These are phyloP conservation scores for Fereydounia khargensis DNA, from an alignment of 1,284 basidiomycete genomes.

Conservation along the genomic window DNA sequence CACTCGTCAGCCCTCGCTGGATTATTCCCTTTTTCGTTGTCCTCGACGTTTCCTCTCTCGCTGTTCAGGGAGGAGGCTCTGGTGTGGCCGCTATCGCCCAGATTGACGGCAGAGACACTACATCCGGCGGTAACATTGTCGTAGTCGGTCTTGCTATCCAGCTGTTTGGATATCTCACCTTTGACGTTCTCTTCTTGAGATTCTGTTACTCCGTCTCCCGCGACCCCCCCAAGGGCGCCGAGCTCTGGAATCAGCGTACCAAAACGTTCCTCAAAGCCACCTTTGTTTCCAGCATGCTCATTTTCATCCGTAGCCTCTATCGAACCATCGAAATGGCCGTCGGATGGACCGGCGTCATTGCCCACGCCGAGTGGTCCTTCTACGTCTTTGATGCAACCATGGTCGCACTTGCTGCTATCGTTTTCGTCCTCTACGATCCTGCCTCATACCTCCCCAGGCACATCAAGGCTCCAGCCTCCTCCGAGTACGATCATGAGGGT, in stretches of 20 bases:
- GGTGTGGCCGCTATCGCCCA: slow-evolving; percentile 26
- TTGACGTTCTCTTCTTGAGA: slow-evolving; percentile 15
- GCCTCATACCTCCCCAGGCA: slow-evolving; percentile 2
- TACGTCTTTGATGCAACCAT: slow-evolving; percentile 24
- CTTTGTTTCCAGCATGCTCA: slow-evolving; percentile 17
- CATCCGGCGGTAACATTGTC: slow-evolving; percentile 17
- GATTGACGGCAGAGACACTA: slow-evolving; percentile 1
- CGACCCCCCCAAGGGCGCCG: neutral
- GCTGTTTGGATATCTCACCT: slow-evolving; percentile 18
- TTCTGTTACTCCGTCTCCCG: slow-evolving; percentile 7
- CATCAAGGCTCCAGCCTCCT: too few relatives aligned
- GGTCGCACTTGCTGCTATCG: slow-evolving; percentile 13
- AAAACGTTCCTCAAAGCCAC: slow-evolving; percentile 16
- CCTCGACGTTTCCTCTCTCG: slow-evolving; percentile 27
- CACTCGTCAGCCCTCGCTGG: slow-evolving; percentile 14
- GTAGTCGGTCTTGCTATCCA: slow-evolving; percentile 33
- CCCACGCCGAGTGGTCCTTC: slow-evolving; percentile 28
- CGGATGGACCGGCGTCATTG: slow-evolving; percentile 34
- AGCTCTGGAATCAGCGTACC: slow-evolving; percentile 5
- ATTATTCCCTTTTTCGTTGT: slow-evolving; percentile 37
- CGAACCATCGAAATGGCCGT: slow-evolving; percentile 32
- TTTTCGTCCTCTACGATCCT: slow-evolving; percentile 23
- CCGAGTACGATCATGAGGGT: too few relatives aligned
- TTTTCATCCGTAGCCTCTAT: slow-evolving; percentile 29
- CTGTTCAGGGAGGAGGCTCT: slow-evolving; percentile 28